phyloP scores from a whole-genome alignment of 768 basidiomycete genomes.

The Trametes maxima region DNA sequence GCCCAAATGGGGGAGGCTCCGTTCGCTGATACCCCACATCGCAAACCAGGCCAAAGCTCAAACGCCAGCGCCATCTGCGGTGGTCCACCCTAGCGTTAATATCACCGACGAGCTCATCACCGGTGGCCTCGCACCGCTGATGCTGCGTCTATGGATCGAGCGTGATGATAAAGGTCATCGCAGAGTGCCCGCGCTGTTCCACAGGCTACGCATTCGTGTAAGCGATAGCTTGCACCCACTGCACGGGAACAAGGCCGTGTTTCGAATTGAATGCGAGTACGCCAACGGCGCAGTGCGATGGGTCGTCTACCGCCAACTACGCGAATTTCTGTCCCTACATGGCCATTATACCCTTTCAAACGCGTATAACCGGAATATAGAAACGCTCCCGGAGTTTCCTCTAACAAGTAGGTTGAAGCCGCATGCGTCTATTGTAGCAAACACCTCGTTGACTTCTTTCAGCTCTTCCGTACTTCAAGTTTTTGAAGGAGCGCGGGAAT shows the following conservation, averaged over 20 bases:
- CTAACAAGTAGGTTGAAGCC: slow-evolving; percentile 56
- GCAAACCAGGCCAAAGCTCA: slow-evolving; percentile 38
- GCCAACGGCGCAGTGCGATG: slow-evolving; percentile 90
- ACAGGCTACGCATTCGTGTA: slow-evolving; percentile 80
- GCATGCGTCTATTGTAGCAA: not conserved
- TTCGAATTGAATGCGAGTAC: slow-evolving; percentile 95
- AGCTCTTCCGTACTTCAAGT: slow-evolving; percentile 92
- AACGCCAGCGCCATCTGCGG: slow-evolving; percentile 47
- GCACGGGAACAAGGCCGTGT: slow-evolving; percentile 75
- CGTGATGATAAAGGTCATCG: slow-evolving; percentile 82
- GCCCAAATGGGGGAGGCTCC: slow-evolving; percentile 63
- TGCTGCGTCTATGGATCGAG: slow-evolving; percentile 84
- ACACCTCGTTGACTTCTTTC: not conserved
- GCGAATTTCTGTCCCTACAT: slow-evolving; percentile 90
- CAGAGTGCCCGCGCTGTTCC: slow-evolving; percentile 77
- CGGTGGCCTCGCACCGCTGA: slow-evolving; percentile 76
- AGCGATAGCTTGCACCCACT: slow-evolving; percentile 86
- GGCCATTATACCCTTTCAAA: slow-evolving; percentile 88
- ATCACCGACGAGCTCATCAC: slow-evolving; percentile 83
- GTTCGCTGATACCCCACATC: slow-evolving; percentile 64
- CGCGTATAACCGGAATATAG: slow-evolving; percentile 69
- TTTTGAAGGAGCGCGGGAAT: slow-evolving; percentile 60
- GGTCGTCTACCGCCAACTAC: slow-evolving; percentile 93
- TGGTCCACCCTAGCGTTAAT: slow-evolving; percentile 60
- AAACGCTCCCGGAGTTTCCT: slow-evolving; percentile 90